A percentile compares a stretch with the other conserved stretches of the same genome.
phyloP scores from a whole-genome alignment of 2,329 filamentous ascomycete species.

The Huntiella decipiens region DNA sequence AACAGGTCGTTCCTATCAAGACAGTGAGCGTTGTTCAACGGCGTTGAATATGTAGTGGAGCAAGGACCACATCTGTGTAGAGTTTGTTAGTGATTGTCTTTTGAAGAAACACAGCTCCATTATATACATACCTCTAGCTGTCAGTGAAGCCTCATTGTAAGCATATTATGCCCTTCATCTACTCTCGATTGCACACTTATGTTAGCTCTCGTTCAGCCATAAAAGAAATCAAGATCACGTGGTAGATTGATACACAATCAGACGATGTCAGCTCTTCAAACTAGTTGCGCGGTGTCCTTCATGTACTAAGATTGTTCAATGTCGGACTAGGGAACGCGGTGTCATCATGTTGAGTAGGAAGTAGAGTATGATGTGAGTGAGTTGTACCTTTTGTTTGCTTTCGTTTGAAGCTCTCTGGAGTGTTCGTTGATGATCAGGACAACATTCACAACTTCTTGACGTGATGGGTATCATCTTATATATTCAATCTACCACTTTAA shows the following conservation, averaged over 20 bases:
- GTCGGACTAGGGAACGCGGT: constrained; percentile 1
- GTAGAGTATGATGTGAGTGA: too few species aligned
- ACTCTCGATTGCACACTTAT: background rate
- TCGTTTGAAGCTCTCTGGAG: too few species aligned
- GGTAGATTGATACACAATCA: background rate
- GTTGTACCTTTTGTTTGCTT: too few species aligned
- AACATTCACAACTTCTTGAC: background rate
- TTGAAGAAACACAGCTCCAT: background rate
- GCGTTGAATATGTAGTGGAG: too few species aligned
- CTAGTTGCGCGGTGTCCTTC: constrained; percentile 2
- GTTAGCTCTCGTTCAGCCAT: background rate
- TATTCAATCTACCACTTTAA: background rate
- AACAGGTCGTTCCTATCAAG: too few species aligned
- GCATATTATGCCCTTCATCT: background rate
- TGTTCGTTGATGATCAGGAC: too few species aligned
- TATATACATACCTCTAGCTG: background rate
- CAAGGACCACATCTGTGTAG: too few species aligned
- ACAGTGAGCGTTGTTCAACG: too few species aligned
- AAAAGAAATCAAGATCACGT: background rate
- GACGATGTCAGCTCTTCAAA: constrained; percentile 7
- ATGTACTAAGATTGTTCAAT: constrained; percentile 2
- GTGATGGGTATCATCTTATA: background rate
- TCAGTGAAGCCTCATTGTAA: background rate
- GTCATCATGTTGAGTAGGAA: background rate
- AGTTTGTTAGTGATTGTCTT: too few species aligned